phyloP scores from a whole-genome alignment of 192 early-diverging fungal species.

The Coemansia sp. region DNA sequence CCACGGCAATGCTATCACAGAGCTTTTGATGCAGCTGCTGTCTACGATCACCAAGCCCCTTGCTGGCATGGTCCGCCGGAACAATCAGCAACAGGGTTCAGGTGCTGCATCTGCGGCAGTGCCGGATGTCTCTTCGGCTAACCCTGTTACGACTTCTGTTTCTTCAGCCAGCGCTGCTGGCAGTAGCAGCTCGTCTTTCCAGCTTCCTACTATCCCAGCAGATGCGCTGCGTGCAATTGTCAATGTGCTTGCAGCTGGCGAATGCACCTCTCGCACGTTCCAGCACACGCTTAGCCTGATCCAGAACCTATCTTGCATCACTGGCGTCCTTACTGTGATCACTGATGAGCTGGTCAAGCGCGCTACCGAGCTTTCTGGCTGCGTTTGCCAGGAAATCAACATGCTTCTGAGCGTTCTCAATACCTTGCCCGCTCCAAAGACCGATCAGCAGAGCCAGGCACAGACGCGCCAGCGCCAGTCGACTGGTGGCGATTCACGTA shows the following conservation, averaged over 20 bases:
- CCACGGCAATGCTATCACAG: constrained; percentile 74
- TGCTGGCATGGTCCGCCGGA: constrained; percentile 58
- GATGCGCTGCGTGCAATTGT: constrained; percentile 82
- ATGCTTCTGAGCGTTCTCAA: constrained; percentile 63
- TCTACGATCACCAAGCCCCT: constrained; percentile 78
- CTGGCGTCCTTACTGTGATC: constrained; percentile 70
- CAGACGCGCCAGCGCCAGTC: neutral
- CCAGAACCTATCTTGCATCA: constrained; percentile 76
- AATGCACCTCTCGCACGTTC: constrained; percentile 92
- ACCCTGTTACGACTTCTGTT: neutral
- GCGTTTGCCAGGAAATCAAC: constrained; percentile 69
- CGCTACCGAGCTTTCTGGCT: constrained; percentile 66
- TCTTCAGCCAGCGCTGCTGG: neutral
- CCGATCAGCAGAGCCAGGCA: neutral
- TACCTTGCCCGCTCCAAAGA: constrained; percentile 15
- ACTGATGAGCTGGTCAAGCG: constrained; percentile 74
- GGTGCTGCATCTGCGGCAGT: constrained; percentile 11
- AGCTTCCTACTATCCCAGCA: constrained; percentile 79
- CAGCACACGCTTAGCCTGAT: constrained; percentile 89
- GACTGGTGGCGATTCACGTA: neutral
- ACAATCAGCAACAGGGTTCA: constrained; percentile 31
- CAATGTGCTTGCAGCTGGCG: constrained; percentile 85
- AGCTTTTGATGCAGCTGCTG: constrained; percentile 84
- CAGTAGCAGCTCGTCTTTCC: constrained; percentile 47
- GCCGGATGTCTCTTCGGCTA: neutral